phyloP scores from a whole-genome alignment of 2,329 filamentous ascomycete species.

The Pseudogymnoascus sp. region DNA sequence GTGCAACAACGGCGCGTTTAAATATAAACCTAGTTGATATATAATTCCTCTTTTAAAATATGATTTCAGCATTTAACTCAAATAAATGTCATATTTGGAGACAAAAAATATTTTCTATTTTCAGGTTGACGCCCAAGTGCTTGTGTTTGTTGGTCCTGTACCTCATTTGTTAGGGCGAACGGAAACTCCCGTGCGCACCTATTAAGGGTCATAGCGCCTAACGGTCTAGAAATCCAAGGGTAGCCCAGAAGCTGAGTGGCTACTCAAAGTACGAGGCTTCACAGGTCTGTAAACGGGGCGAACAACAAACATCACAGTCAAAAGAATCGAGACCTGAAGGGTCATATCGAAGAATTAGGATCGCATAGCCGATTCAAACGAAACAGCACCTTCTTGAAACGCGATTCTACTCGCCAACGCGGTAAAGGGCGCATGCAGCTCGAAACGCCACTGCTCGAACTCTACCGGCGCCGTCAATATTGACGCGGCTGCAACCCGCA shows the following conservation, averaged over 20 bases:
- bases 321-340: slow-evolving; percentile 5
- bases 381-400: background rate
- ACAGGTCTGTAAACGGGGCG: background rate
- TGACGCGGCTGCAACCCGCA: slow-evolving; percentile 5
- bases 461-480: background rate
- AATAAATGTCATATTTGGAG: background rate
- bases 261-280: slow-evolving; percentile 4
- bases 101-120: background rate
- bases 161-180: background rate
- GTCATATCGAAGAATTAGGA: background rate
- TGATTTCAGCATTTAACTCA: background rate
- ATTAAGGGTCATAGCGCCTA: slow-evolving; percentile 1
- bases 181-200: background rate
- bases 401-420: background rate
- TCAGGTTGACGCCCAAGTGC: background rate
- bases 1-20: background rate
- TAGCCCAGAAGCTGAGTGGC: background rate
- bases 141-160: background rate
- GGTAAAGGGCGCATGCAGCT: background rate
- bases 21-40: background rate
- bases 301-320: background rate
- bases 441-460: background rate
- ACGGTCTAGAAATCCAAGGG: slow-evolving; percentile 1
- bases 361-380: background rate
- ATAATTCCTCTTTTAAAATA: background rate